Evolutionary conservation across 2,329 filamentous ascomycete species (phyloP).

Genomic region (Dactylella cylindrospora): DNA sequence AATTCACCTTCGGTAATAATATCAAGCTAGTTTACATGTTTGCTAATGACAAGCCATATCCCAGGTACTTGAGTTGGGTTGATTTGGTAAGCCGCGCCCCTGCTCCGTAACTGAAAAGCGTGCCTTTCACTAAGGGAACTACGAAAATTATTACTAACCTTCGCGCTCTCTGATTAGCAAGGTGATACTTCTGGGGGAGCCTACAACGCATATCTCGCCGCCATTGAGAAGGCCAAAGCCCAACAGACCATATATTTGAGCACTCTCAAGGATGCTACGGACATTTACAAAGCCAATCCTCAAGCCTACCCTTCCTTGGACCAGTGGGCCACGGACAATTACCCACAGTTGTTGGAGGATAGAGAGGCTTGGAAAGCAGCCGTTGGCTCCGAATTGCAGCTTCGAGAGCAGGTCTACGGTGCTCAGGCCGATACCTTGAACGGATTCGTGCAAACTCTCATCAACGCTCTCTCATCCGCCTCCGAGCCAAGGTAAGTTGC

Average conservation of each 20-base stretch:
- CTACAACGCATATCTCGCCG: conserved; percentile 5
- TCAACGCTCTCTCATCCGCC: not conserved
- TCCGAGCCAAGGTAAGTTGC: conserved; percentile 8
- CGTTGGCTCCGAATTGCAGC: conserved; percentile 1
- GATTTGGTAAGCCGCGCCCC: conserved; percentile 10
- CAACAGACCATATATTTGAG: conserved; percentile 1
- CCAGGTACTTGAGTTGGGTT: conserved; percentile 15
- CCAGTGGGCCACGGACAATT: conserved; percentile 8
- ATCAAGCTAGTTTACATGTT: too few species aligned
- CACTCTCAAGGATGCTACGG: not conserved
- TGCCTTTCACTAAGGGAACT: too few species aligned
- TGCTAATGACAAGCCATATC: too few species aligned
- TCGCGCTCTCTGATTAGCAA: not conserved
- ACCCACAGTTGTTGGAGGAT: conserved; percentile 4
- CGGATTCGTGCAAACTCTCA: not conserved
- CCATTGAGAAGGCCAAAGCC: not conserved
- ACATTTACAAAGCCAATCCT: not conserved
- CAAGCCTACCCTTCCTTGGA: conserved; percentile 5
- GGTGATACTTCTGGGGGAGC: not conserved
- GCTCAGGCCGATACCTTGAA: not conserved
- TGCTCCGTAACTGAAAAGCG: too few species aligned
- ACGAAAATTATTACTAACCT: not conserved
- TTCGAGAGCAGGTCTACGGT: conserved; percentile 3
- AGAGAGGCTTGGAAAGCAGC: conserved; percentile 7
- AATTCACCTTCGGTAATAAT: too few species aligned